phyloP scores from a whole-genome alignment of 75 land plant species.

The Pinus albicaulis region DNA sequence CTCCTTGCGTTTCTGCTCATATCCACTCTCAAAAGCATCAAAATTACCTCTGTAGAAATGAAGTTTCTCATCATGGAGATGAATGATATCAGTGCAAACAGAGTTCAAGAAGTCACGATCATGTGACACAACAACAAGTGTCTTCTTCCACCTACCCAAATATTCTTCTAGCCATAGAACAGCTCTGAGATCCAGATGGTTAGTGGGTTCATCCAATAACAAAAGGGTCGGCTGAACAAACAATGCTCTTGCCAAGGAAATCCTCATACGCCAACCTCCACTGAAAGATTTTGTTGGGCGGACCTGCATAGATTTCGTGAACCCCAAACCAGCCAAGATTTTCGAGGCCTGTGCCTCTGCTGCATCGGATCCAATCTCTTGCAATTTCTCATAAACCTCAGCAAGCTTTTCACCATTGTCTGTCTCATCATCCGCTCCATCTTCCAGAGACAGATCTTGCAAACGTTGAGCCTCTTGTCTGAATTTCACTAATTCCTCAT shows the following conservation, averaged over 20 bases:
- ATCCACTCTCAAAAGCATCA: slow-evolving; percentile 84
- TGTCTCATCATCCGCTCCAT: slow-evolving; percentile 33
- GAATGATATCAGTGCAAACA: slow-evolving; percentile 89
- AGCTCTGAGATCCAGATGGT: slow-evolving; percentile 68
- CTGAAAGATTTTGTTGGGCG: slow-evolving; percentile 84
- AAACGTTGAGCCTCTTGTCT: slow-evolving; percentile 63
- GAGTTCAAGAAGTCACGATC: slow-evolving; percentile 91
- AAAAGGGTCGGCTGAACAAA: slow-evolving; percentile 92
- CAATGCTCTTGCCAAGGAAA: slow-evolving; percentile 88
- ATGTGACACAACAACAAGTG: slow-evolving; percentile 90
- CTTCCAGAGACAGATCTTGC: slow-evolving; percentile 44
- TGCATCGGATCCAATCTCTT: slow-evolving; percentile 81
- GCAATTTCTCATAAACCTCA: slow-evolving; percentile 79
- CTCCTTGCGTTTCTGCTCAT: slow-evolving; percentile 83
- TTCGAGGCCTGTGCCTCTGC: slow-evolving; percentile 80
- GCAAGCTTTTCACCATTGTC: slow-evolving; percentile 72
- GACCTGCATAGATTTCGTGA: slow-evolving; percentile 82
- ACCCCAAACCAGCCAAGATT: slow-evolving; percentile 91
- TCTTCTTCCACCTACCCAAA: slow-evolving; percentile 85
- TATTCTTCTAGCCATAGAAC: slow-evolving; percentile 74
- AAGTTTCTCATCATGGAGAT: slow-evolving; percentile 86
- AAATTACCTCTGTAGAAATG: slow-evolving; percentile 88
- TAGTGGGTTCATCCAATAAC: slow-evolving; percentile 80
- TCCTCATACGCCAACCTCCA: slow-evolving; percentile 99
- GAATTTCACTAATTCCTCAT: slow-evolving; percentile 78